Evolutionary conservation across 345 rosid genomes (phyloP).

Genomic region (Gossypium anomalum): DNA sequence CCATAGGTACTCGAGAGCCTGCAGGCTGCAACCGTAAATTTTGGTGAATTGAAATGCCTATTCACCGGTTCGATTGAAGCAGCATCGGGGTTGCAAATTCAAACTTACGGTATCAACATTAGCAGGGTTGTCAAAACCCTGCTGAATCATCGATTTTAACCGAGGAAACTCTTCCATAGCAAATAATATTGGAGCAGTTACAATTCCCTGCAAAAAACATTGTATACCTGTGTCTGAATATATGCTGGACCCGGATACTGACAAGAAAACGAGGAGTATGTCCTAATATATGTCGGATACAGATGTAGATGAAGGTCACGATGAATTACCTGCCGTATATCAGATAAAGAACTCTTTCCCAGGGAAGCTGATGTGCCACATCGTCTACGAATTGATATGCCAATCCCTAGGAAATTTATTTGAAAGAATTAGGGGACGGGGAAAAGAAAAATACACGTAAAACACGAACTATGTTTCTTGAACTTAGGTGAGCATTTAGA

Average conservation of each 20-base stretch:
- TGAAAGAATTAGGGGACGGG: too few relatives aligned
- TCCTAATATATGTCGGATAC: not conserved
- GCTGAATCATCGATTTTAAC: conserved; percentile 22
- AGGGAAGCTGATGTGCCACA: conserved; percentile 51
- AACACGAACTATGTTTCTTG: not conserved
- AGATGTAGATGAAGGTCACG: not conserved
- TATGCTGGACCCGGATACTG: too few relatives aligned
- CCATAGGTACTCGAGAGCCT: conserved; percentile 36
- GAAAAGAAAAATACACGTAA: too few relatives aligned
- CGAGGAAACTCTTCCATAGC: conserved; percentile 43
- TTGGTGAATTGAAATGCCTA: not conserved
- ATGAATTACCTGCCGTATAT: conserved; percentile 43
- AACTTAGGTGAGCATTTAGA: too few relatives aligned
- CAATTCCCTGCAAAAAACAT: conserved; percentile 24
- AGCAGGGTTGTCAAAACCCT: conserved; percentile 31
- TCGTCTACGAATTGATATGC: conserved; percentile 55
- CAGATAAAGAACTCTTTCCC: conserved; percentile 55
- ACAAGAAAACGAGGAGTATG: not conserved
- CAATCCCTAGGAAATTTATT: too few relatives aligned
- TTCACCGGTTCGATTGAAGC: not conserved
- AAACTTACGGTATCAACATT: conserved; percentile 24
- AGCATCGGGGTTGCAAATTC: not conserved
- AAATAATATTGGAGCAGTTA: conserved; percentile 36
- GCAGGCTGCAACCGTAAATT: conserved; percentile 18
- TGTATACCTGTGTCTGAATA: too few relatives aligned